Evolutionary conservation across 2,329 filamentous ascomycete genomes (phyloP).

Genomic region (Colletotrichum lini): DNA sequence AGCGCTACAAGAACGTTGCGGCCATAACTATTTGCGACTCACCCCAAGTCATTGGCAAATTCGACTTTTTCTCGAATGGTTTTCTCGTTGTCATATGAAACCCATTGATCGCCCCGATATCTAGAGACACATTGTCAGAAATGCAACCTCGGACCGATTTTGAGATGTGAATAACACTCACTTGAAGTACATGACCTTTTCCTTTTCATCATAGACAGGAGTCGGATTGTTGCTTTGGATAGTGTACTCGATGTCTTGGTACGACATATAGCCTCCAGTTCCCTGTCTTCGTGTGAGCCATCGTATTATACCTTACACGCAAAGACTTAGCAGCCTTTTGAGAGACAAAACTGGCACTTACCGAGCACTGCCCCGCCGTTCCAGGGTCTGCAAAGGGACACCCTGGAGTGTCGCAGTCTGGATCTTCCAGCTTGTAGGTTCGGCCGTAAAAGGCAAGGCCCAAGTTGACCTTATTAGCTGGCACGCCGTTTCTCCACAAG

Average conservation of each 20-base stretch:
- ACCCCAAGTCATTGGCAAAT: slow-evolving; percentile 48
- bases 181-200: slow-evolving; percentile 47
- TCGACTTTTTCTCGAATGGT: slow-evolving; percentile 8
- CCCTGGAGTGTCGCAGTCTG: neutral
- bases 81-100: slow-evolving; percentile 49
- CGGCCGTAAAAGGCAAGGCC: slow-evolving; percentile 46
- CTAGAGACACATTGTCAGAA: too few relatives aligned
- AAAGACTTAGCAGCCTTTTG: too few relatives aligned
- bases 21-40: too few relatives aligned
- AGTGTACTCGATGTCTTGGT: slow-evolving; percentile 46
- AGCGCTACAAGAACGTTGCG: too few relatives aligned
- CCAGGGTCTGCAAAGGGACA: slow-evolving; percentile 43
- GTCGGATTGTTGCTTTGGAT: slow-evolving; percentile 44
- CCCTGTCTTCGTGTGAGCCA: too few relatives aligned
- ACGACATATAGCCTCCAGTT: slow-evolving; percentile 34
- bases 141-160: too few relatives aligned
- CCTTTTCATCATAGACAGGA: slow-evolving; percentile 46
- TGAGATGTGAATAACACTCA: slow-evolving; percentile 43
- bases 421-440: neutral
- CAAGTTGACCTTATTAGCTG: slow-evolving; percentile 57
- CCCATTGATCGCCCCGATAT: slow-evolving; percentile 56
- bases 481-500: slow-evolving; percentile 60
- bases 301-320: too few relatives aligned
- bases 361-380: neutral
- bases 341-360: too few relatives aligned